These are phyloP conservation scores for Fusarium brevicatenulatum DNA, from an alignment of 2,329 filamentous ascomycete genomes.

Conservation along the genomic window DNA sequence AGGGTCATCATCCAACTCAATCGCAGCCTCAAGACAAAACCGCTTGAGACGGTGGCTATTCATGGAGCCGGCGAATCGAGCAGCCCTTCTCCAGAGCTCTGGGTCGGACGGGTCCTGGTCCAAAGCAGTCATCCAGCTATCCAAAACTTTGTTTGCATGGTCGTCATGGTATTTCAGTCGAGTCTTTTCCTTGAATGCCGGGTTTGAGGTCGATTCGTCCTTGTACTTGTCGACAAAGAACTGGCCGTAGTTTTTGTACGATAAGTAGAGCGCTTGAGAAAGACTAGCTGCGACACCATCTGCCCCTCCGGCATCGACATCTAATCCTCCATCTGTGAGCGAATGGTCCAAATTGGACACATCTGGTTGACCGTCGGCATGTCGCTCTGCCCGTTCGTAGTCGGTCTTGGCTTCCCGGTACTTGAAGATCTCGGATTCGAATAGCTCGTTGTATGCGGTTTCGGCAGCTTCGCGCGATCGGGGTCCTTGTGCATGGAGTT, in stretches of 20 bases:
- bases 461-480: constrained; percentile 78
- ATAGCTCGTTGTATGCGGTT: constrained; percentile 84
- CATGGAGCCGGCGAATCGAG: constrained; percentile 67
- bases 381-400: constrained; percentile 75
- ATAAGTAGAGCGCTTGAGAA: constrained; percentile 89
- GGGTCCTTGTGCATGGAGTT: constrained; percentile 88
- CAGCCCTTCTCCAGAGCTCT: constrained; percentile 70
- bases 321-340: constrained; percentile 59
- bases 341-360: constrained; percentile 55
- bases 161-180: constrained; percentile 47
- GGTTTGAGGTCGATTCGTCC: constrained; percentile 56
- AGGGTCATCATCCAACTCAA: constrained; percentile 74
- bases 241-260: constrained; percentile 95
- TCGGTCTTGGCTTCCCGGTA: constrained; percentile 89
- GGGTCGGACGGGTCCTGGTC: constrained; percentile 75
- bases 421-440: constrained; percentile 92
- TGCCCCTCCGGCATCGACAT: constrained; percentile 68
- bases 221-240: constrained; percentile 78
- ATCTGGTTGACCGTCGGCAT: constrained; percentile 60
- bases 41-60: constrained; percentile 66
- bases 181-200: constrained; percentile 56
- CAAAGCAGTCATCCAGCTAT: constrained; percentile 67
- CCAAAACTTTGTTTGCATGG: constrained; percentile 58
- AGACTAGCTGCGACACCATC: constrained; percentile 84
- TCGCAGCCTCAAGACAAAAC: constrained; percentile 72